Evolutionary conservation across 139 green algal genomes (phyloP), one percentile per base, ranked within the genome.

Genomic region (Coelastrella sp.): DNA sequence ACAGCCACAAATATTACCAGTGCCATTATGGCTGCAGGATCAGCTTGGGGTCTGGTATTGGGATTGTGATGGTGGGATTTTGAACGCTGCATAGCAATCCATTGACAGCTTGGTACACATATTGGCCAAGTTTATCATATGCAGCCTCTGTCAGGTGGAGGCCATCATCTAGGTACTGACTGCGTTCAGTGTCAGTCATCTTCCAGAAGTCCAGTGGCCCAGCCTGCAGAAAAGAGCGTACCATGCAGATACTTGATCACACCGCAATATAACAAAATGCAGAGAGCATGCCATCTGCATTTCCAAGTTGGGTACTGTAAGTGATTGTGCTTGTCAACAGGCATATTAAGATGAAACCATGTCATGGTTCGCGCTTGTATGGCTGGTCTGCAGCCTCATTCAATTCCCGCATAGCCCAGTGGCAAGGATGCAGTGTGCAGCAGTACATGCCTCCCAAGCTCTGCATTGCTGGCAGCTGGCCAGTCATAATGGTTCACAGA

Each of bases 61-160:
- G 68, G 15, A 76, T 17, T 27, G 68, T 76, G 68, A 76, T 25
- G 0, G 68, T 76, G 24, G 68, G 68, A 8, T 76, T 76, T 24
- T 76, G 15, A 27, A 63, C 49, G 22, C 76, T 82, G 25, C 76
- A 82, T 9, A 82, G 25, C 35, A 63, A 24, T 10, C 14, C 68
- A 76, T 76, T 78, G 61, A 87, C 27, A 19, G 73, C 59, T 9
- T 87, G 15, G 15, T 65, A 88, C 20, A 88, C 68, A 58, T 72
- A 81, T 10, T 81, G n/a, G 11, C 73, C 85, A 19, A 90, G 68
- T 12, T 35, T 20, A 11, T 90, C 85, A 65, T 90, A 90, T 6
- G n/a, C 85, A 8, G 20, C 65, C 58, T 90, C 24, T 7, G 85
- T 90, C 73, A 90, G 22, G 61, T 90, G 85, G 7, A 90, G 85